phyloP scores from a whole-genome alignment of 192 early-diverging fungal species.

The Backusella macrospora region DNA sequence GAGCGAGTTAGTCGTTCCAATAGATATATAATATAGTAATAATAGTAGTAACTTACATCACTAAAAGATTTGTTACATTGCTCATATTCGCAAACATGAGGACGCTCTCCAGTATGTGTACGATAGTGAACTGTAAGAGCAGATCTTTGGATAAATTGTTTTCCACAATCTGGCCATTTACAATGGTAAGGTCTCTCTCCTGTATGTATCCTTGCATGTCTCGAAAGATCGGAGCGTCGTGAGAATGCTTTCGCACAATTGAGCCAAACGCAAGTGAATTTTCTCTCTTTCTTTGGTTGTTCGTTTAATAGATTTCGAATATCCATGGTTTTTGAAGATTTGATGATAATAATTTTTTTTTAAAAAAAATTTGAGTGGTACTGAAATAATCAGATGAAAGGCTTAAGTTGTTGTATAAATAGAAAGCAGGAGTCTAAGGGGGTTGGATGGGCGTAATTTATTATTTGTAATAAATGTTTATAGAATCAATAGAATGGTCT shows the following conservation, averaged over 20 bases:
- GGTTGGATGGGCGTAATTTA: neutral
- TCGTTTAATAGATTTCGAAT: conserved; percentile 27
- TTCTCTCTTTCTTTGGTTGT: conserved; percentile 31
- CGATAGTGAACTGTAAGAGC: conserved; percentile 76
- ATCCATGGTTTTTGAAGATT: conserved; percentile 14
- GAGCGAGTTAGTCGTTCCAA: neutral
- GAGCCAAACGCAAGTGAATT: conserved; percentile 57
- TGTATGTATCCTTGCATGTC: conserved; percentile 74
- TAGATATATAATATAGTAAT: neutral
- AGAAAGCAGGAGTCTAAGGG: conserved; percentile 6
- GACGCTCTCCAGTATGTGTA: conserved; percentile 71
- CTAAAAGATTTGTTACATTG: conserved; percentile 73
- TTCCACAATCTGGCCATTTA: conserved; percentile 63
- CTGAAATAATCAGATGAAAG: neutral
- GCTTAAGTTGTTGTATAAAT: neutral
- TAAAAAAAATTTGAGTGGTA: neutral
- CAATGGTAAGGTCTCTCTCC: conserved; percentile 74
- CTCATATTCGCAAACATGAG: conserved; percentile 65
- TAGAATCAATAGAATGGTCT: neutral
- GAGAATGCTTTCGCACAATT: conserved; percentile 71
- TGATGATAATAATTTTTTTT: neutral
- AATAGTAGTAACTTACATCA: conserved; percentile 42
- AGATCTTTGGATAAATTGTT: conserved; percentile 78
- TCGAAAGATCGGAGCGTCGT: conserved; percentile 68
- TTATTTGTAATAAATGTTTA: neutral